Evolutionary conservation across 108 stramenopile species (phyloP), one percentile per base, ranked within the genome.

Genomic region (Asterionellopsis glacialis): DNA sequence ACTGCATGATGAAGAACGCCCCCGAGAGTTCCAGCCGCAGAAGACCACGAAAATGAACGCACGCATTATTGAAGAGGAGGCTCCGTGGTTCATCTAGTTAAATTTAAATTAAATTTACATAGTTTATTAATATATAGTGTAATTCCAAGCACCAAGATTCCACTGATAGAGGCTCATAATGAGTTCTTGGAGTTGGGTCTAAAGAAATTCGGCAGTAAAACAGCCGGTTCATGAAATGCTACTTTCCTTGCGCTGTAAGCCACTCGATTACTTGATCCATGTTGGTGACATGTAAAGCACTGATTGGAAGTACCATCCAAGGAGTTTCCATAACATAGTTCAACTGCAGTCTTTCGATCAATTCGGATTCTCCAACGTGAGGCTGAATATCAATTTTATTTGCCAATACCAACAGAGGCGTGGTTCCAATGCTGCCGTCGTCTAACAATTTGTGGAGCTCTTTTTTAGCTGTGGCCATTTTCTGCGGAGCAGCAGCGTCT

Each of bases 251-350:
- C 6, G 85, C 76, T 38, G 94, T 87, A 57, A 96, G 68, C 95
- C 95, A 98, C 60, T 95, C 90, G 50, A 97, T 68, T 11, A 97
- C 95, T 65, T 93, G 91, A 63, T 97, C 97, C 55, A 97, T 86
- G 72, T 96, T 96, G 21, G 91, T 93, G 51, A 78, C 73, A 65
- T 93, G 79, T 24, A 94, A 67, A 0, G 95, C 95, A 61, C 83
- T 85, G 64, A 90, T 89, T n/a, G 93, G 92, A 50, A 96, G 75
- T 12, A 98, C 91, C 70, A 98, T 93, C 97, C 97, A 98, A 0
- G 97, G 97, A 40, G 93, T 96, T 45, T 94, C 95, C 81, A 91
- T 84, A 50, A 98, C 91, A 72, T 98, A 95, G 67, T 96, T 95
- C 60, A 98, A 77, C 61, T 93, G 89, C 74, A 98, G 70, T 67